Conservation (phyloP, 2,329 filamentous ascomycete species). For the Aspergillus ibericus region DNA sequence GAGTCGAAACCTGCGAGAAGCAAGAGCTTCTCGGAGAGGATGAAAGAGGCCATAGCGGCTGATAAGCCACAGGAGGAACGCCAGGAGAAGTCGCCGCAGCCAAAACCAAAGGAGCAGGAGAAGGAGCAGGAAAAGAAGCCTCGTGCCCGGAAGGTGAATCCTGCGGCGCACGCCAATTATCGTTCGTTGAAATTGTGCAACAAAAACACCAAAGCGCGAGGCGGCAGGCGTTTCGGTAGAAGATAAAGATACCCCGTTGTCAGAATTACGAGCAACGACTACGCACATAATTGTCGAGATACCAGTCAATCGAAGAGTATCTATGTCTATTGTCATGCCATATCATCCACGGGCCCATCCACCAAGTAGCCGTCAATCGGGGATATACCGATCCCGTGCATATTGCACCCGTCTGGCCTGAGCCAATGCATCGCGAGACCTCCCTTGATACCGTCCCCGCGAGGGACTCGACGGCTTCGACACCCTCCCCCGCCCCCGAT, state of each 20-base stretch:
- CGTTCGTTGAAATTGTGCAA: slow-evolving; percentile 49
- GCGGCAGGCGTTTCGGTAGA: slow-evolving; percentile 39
- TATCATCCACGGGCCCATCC: slow-evolving; percentile 9
- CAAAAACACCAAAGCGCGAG: slow-evolving; percentile 35
- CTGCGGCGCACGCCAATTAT: slow-evolving; percentile 51
- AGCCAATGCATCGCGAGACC: slow-evolving; percentile 18
- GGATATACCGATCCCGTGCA: slow-evolving; percentile 34
- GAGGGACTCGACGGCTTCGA: slow-evolving; percentile 24
- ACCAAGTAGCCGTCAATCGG: slow-evolving; percentile 26
- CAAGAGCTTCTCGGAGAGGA: slow-evolving; percentile 38
- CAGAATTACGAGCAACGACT: slow-evolving; percentile 21
- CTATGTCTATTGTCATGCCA: slow-evolving; percentile 3
- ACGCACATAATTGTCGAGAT: slow-evolving; percentile 16
- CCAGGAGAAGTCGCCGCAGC: slow-evolving; percentile 14
- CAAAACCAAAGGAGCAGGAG: slow-evolving; percentile 19
- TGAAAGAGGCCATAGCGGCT: slow-evolving; percentile 37
- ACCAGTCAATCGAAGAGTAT: slow-evolving; percentile 15
- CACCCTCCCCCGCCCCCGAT: slow-evolving; percentile 21
- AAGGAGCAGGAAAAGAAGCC: slow-evolving; percentile 27
- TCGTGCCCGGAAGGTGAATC: slow-evolving; percentile 41
- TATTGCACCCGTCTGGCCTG: slow-evolving; percentile 29
- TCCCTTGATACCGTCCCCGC: slow-evolving; percentile 9
- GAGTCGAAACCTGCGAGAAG: slow-evolving; percentile 22
- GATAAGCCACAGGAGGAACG: slow-evolving; percentile 19
- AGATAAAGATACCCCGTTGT: slow-evolving; percentile 22